These are phyloP conservation scores for Curvularia eragrostidis DNA, from an alignment of 2,329 filamentous ascomycete genomes.

Conservation along the genomic window DNA sequence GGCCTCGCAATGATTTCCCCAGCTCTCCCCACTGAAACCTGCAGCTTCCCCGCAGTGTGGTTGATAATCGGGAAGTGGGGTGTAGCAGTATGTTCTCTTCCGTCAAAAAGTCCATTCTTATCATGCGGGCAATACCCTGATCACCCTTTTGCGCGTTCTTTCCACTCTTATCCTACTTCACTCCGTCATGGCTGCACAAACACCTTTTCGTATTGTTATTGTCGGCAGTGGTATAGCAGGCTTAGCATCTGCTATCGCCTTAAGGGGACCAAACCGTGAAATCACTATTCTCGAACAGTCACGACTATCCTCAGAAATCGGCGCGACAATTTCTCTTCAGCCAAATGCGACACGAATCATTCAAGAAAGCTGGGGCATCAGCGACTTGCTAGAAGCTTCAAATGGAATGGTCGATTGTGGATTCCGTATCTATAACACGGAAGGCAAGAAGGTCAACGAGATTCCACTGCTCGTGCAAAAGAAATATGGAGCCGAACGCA, in stretches of 20 bases:
- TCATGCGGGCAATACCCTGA: background rate
- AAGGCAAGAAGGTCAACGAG: constrained; percentile 42
- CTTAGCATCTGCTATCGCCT: constrained; percentile 42
- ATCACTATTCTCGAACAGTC: constrained; percentile 47
- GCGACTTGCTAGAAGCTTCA: constrained; percentile 34
- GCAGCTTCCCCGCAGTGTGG: background rate
- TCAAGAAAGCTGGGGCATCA: constrained; percentile 39
- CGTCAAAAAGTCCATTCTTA: too few relatives aligned
- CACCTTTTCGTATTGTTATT: constrained; percentile 43
- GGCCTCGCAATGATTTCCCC: background rate
- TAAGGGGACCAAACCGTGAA: constrained; percentile 43
- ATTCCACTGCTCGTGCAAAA: constrained; percentile 39
- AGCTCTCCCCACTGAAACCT: background rate
- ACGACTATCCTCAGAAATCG: constrained; percentile 46
- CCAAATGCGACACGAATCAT: constrained; percentile 52
- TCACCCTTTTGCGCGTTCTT: background rate
- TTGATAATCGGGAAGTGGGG: constrained; percentile 2
- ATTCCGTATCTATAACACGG: constrained; percentile 47
- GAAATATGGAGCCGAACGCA: constrained; percentile 50
- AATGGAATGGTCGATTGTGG: constrained; percentile 47
- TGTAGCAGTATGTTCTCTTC: background rate
- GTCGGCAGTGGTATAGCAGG: constrained; percentile 38
- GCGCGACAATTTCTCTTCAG: constrained; percentile 53
- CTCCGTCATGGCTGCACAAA: constrained; percentile 20
- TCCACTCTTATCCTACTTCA: background rate